Evolutionary conservation across 2,329 filamentous ascomycete genomes (phyloP), one percentile per base, ranked within the genome.

Genomic region (Penicillium sclerotiorum): DNA sequence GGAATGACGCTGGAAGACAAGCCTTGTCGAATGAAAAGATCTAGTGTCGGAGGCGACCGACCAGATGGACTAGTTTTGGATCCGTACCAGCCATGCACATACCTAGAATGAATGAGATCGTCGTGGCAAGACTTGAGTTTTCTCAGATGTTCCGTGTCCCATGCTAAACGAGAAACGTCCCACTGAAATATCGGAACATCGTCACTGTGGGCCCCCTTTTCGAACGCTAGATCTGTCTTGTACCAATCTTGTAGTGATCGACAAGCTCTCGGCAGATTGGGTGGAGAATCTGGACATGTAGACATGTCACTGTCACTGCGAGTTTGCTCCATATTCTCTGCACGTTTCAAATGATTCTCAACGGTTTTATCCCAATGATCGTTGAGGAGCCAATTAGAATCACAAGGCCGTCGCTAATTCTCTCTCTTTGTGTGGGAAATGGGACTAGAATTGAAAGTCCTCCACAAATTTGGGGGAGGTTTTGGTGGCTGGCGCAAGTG

Each of bases 11-110:
- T 43, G 40, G 40, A n/a, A 27, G 40, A 23, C 40, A 43, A 17
- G 25, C 40, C 11, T 22, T 43, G 18, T 43, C 40, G 40, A 43
- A 43, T 43, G 40, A 43, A 8, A 43, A 43, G 40, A 43, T 43
- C 27, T 43, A 43, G 40, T 20, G 15, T 15, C n/a, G 17, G 8
- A 33, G 27, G 13, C 11, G 9, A 32, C 18, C 25, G 15, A 17
- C 5, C 12, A 42, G 39, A 13, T 22, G n/a, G 32, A 4, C 11
- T 17, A 6, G 5, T 13, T 17, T n/a, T 18, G 15, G 12, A 30
- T 13, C 21, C 12, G 15, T 7, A 20, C 12, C 18, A 5, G 8
- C 4, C 27, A 20, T 42, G 25, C 21, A 42, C 39, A 12, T 13
- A 23, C 21, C 11, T 23, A 21, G 36, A 30, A 28, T 12, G 38